Percentiles rank a stretch among this genome's conserved stretches.
These are phyloP conservation scores for Alternaria sp. DNA, from an alignment of 2,329 filamentous ascomycete genomes.

Conservation along the genomic window DNA sequence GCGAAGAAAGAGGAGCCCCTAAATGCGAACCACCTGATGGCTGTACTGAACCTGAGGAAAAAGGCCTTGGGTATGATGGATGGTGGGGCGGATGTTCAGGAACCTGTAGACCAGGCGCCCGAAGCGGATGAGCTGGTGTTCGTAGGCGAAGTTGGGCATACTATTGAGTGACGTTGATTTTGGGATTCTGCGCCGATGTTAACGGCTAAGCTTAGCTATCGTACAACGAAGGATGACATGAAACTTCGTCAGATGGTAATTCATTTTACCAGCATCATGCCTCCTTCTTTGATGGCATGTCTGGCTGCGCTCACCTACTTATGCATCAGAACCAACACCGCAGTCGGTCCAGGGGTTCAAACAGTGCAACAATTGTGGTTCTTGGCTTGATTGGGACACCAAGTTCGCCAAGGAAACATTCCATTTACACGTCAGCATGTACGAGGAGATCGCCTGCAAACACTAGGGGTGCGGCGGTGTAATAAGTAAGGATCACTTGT, in stretches of 20 bases:
- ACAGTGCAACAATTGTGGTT: neutral
- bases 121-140: neutral
- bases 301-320: neutral
- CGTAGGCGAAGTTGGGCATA: neutral
- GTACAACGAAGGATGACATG: too few relatives aligned
- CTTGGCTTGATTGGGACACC: neutral
- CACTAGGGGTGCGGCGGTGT: neutral
- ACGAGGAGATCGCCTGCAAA: neutral
- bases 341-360: neutral
- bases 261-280: too few relatives aligned
- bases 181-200: neutral
- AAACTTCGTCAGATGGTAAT: too few relatives aligned
- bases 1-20: constrained; percentile 19
- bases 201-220: too few relatives aligned
- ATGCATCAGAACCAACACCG: neutral
- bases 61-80: constrained; percentile 17
- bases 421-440: neutral
- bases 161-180: neutral
- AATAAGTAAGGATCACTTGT: neutral
- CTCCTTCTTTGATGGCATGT: neutral
- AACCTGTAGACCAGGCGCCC: neutral
- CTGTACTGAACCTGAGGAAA: constrained; percentile 12
- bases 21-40: constrained; percentile 14
- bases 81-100: neutral
- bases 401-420: neutral